phyloP scores from a whole-genome alignment of 2,329 filamentous ascomycete genomes.

The Exophiala viscosa region DNA sequence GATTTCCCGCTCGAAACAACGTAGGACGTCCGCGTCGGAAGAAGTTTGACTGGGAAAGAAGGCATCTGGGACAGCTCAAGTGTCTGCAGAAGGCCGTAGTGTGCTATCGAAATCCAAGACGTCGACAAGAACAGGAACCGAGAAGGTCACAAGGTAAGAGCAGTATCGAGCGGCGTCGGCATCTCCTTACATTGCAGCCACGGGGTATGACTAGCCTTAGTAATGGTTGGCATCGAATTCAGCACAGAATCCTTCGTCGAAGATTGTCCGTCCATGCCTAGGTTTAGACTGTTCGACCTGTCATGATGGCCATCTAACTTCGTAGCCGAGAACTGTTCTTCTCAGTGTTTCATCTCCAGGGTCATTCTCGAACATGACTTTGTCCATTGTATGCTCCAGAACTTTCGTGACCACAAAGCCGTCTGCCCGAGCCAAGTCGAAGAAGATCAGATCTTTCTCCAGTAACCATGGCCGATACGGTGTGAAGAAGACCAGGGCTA shows the following conservation, averaged over 20 bases:
- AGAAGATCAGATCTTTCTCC: constrained; percentile 81
- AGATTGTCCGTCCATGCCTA: not conserved
- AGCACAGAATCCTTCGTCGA: no score
- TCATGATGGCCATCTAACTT: constrained; percentile 57
- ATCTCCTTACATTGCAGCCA: no score
- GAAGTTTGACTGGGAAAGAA: no score
- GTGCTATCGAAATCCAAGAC: no score
- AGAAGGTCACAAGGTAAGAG: no score
- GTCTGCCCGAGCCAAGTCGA: constrained; percentile 66
- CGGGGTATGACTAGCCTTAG: no score
- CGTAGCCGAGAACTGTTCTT: constrained; percentile 77
- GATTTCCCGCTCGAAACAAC: no score
- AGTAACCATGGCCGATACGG: constrained; percentile 89
- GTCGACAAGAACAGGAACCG: no score
- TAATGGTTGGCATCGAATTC: no score
- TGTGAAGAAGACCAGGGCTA: constrained; percentile 86
- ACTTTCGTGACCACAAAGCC: constrained; percentile 78
- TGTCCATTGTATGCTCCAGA: constrained; percentile 75
- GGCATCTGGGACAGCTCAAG: not conserved
- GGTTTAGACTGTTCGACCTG: not conserved
- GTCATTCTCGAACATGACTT: constrained; percentile 85
- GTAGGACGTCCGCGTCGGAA: no score
- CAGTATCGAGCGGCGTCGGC: no score
- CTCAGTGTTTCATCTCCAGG: constrained; percentile 77
- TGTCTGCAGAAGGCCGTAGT: no score